Evolutionary conservation across 176 grass and related monocot genomes (phyloP), one percentile per base, ranked within the genome.

Genomic region (Phyllostachys edulis): DNA sequence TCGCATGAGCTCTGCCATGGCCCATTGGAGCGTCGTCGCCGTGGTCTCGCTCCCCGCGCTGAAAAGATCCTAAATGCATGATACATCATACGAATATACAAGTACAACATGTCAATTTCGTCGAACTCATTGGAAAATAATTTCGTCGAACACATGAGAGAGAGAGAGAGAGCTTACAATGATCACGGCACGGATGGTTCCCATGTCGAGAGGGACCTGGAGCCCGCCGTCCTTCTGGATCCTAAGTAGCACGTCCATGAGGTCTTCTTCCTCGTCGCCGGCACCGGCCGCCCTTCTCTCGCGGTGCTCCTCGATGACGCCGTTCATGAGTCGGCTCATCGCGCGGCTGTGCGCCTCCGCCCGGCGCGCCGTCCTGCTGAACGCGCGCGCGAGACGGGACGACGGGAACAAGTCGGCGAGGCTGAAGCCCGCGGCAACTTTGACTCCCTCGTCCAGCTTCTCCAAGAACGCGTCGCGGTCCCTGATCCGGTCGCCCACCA

Each of bases 391-490:
- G 20, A 90, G 64, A 44, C 83, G 37, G 24, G 73, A 90, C 16
- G 84, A 90, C 51, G 88, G 77, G 64, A 90, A 90, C 76, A 77
- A 34, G 84, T 86, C 83, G 34, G 76, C 67, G 18, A 90, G 80
- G 69, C 71, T 87, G 73, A 90, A 90, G 0, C 88, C 84, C 0
- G 84, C 85, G 9, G 82, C 77, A n/a, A 90, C 42, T 49, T 21
- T 52, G 44, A 82, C 71, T 27, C 82, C 84, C 62, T 77, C 78
- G 20, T 82, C 84, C 2, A 90, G 84, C 62, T 26, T 63, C 56
- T 68, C 67, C 55, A 90, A 9, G 75, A 87, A 87, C 27, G 67
- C 50, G 60, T 83, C 79, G 24, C 85, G 71, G 29, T 77, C 51
- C 7, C 69, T 47, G 24, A 85, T 86, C 55, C 75, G 71, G 52